A percentile compares a stretch with the other conserved stretches of the same genome.
These are phyloP conservation scores for Hibiscus syriacus DNA, from an alignment of 345 rosid species.

Conservation along the genomic window DNA sequence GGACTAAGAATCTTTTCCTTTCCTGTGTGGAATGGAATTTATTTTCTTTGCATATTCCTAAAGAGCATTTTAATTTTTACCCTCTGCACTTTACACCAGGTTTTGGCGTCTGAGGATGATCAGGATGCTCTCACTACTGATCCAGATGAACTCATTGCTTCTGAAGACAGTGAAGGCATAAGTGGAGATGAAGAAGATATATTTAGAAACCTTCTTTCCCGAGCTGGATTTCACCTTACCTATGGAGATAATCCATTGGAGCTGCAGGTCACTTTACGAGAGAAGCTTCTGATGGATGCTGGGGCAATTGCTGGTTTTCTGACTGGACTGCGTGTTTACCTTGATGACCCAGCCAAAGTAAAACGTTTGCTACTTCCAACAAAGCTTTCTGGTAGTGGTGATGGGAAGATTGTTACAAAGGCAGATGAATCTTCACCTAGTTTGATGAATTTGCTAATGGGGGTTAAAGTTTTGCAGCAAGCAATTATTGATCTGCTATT, in stretches of 20 bases:
- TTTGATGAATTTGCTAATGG: slow-evolving; percentile 96
- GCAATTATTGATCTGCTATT: slow-evolving; percentile 93
- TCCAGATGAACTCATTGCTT: slow-evolving; percentile 98
- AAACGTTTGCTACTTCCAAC: slow-evolving; percentile 97
- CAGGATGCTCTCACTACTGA: slow-evolving; percentile 98
- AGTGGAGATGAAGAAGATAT: slow-evolving; percentile 99
- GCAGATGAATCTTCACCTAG: slow-evolving; percentile 89
- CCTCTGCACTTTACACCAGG: slow-evolving; percentile 41
- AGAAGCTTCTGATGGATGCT: slow-evolving; percentile 98
- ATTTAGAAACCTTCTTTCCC: slow-evolving; percentile 87
- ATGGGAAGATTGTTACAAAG: slow-evolving; percentile 62
- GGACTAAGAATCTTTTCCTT: not conserved
- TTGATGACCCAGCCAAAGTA: slow-evolving; percentile 97
- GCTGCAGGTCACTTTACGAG: slow-evolving; percentile 79
- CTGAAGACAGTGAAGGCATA: slow-evolving; percentile 93
- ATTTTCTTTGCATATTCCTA: not conserved
- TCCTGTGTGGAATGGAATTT: not conserved
- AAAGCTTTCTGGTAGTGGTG: slow-evolving; percentile 61
- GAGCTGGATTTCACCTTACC: slow-evolving; percentile 94
- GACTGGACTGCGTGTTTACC: slow-evolving; percentile 90
- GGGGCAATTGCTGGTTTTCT: slow-evolving; percentile 99
- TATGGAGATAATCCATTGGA: slow-evolving; percentile 90
- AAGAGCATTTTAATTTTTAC: not conserved
- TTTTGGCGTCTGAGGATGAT: slow-evolving; percentile 93
- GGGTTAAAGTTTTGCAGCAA: slow-evolving; percentile 98